Base-by-base conservation (phyloP, 805 yeast genomes). In the Saccharomycodes ludwigii region DNA sequence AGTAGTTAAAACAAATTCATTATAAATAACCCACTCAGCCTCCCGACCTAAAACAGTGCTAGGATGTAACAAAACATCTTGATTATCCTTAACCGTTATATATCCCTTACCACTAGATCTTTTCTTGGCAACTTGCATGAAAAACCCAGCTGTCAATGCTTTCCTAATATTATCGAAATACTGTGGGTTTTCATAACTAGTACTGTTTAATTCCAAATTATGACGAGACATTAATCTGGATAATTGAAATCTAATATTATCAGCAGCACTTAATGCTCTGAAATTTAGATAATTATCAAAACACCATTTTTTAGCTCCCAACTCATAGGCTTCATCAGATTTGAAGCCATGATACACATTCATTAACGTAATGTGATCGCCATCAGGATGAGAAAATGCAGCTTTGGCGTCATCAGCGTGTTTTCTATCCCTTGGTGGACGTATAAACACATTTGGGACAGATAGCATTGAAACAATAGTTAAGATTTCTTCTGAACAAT, bases 51-150 rank as follows among this genome's bases (percentile, higher is more conserved):
- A 61, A 8, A 85, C 91, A 2, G 96, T 83, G 34, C 91, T 77
- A 38, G 98, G 98, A 53, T 91, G 98, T 29, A 91, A 67, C 46
- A 85, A 59, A 9, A 88, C 97, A 40, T 88, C 97, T 62, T 91
- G 98, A 50, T 86, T 85, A 57, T 91, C 98, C 58, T 85, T 85
- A 31, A 86, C 80, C 0, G 98, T 91, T 44, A 81, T 68, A 54
- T 79, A 88, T n/a, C 82, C 86, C 47, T 77, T 79, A 16, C 68
- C 65, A 23, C 83, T 76, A n/a, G 80, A 71, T 61, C 73, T 74
- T 63, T 82, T 83, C 61, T 86, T 91, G 21, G 96, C 97, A 34
- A 82, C 94, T 62, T 91, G 98, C 97, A 91, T 86, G 64, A 91
- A 91, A 56, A 85, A 86, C 2, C 98, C 98, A n/a, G 83, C 71